phyloP scores from a whole-genome alignment of 2,329 filamentous ascomycete species.

The Pseudocercospora fuligena region DNA sequence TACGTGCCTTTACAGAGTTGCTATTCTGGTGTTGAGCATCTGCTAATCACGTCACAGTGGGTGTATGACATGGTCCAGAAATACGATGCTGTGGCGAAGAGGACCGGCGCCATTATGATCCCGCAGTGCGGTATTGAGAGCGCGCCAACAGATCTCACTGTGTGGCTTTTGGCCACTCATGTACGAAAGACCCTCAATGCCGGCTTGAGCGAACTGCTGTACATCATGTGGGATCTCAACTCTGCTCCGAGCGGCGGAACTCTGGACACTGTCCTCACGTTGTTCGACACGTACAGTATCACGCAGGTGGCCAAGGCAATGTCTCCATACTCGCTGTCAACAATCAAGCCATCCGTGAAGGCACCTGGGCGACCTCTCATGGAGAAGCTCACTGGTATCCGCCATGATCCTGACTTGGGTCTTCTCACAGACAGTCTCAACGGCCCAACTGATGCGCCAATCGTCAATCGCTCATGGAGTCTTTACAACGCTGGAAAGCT shows the following conservation, averaged over 20 bases:
- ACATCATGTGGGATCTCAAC: slow-evolving; percentile 60
- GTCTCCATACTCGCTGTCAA: slow-evolving; percentile 58
- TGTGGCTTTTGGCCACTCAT: slow-evolving; percentile 58
- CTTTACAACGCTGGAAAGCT: slow-evolving; percentile 56
- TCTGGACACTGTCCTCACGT: slow-evolving; percentile 67
- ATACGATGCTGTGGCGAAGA: slow-evolving; percentile 64
- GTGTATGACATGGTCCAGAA: slow-evolving; percentile 65
- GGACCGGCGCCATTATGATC: slow-evolving; percentile 65
- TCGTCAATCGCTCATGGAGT: slow-evolving; percentile 65
- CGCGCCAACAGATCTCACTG: slow-evolving; percentile 62
- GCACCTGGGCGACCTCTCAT: slow-evolving; percentile 41
- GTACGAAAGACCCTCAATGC: slow-evolving; percentile 58
- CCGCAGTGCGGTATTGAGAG: slow-evolving; percentile 66
- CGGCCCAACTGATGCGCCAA: slow-evolving; percentile 58
- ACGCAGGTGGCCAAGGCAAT: slow-evolving; percentile 53
- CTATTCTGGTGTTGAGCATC: background rate
- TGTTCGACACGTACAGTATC: slow-evolving; percentile 55
- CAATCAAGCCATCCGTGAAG: slow-evolving; percentile 44
- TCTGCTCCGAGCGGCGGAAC: slow-evolving; percentile 62
- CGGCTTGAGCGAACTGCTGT: slow-evolving; percentile 57
- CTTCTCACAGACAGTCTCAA: slow-evolving; percentile 60
- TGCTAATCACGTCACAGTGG: slow-evolving; percentile 48
- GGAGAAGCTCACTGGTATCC: slow-evolving; percentile 56
- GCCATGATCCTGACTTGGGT: slow-evolving; percentile 61
- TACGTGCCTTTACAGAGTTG: background rate